Conservation (phyloP, 495 filamentous ascomycete genomes). For the Trichoderma erinaceum region DNA sequence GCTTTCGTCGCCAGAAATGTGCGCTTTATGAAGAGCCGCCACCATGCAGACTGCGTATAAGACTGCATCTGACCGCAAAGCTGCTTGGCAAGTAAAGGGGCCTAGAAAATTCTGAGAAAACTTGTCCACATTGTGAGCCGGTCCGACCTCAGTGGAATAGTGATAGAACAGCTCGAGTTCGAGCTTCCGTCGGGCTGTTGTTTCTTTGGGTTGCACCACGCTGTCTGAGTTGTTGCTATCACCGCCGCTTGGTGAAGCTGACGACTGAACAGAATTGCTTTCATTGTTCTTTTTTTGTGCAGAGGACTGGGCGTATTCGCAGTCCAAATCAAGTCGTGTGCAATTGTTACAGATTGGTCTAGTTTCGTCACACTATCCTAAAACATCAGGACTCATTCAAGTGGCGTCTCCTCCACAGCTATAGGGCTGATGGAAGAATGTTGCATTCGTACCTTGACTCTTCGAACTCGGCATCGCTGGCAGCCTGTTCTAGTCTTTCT, state of each 20-base stretch:
- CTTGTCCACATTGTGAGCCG: constrained; percentile 19
- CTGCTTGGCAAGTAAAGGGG: constrained; percentile 24
- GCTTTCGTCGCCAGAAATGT: background rate
- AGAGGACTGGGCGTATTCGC: constrained; percentile 22
- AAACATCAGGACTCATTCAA: background rate
- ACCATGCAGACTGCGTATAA: constrained; percentile 32
- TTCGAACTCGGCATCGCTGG: background rate
- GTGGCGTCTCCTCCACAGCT: background rate
- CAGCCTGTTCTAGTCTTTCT: background rate
- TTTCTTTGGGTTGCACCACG: background rate
- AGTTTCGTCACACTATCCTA: constrained; percentile 34
- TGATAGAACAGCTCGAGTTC: constrained; percentile 22
- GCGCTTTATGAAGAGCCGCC: constrained; percentile 28
- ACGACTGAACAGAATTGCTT: background rate
- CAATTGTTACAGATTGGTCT: constrained; percentile 36
- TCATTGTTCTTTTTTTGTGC: background rate
- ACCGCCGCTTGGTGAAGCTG: background rate
- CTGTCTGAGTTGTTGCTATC: background rate
- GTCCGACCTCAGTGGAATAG: constrained; percentile 26
- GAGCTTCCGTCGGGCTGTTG: constrained; percentile 2
- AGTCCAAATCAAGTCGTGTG: constrained; percentile 30
- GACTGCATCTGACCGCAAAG: constrained; percentile 31
- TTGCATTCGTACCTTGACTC: background rate
- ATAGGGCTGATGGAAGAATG: background rate
- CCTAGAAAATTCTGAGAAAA: constrained; percentile 17